Percentiles rank a stretch among this genome's conserved stretches.
These are phyloP conservation scores for Pisolithus tinctorius DNA, from an alignment of 768 basidiomycete genomes.

Conservation along the genomic window DNA sequence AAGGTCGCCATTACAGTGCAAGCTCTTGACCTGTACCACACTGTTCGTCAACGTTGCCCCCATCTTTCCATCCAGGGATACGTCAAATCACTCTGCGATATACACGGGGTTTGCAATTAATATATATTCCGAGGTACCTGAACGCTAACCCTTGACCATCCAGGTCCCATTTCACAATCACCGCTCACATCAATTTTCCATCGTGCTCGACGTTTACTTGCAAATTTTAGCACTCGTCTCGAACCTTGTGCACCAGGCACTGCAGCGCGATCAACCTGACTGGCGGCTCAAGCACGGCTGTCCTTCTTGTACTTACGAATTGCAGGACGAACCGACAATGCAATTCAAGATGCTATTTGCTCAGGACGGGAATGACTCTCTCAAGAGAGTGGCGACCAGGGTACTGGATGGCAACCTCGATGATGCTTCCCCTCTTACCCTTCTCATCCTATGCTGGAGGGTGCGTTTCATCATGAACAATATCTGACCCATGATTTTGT, in stretches of 20 bases:
- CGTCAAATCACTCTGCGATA: slow-evolving; percentile 11
- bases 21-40: slow-evolving; percentile 7
- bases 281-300: slow-evolving; percentile 8
- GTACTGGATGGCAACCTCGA: no score
- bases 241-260: not conserved
- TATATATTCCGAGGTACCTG: not conserved
- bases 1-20: not conserved
- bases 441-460: no score
- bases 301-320: slow-evolving; percentile 7
- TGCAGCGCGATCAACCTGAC: not conserved
- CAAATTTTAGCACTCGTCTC: slow-evolving; percentile 1
- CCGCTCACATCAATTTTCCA: not conserved
- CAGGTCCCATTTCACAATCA: slow-evolving; percentile 5
- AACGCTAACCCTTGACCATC: not conserved
- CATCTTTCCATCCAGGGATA: slow-evolving; percentile 13
- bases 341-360: not conserved
- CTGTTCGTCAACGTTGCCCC: slow-evolving; percentile 6
- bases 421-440: no score
- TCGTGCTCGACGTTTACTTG: slow-evolving; percentile 5
- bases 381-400: no score
- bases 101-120: slow-evolving; percentile 2
- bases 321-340: slow-evolving; percentile 1
- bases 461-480: no score
- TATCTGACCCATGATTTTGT: not conserved
- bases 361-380: slow-evolving; percentile 5